Base-by-base conservation (phyloP, 2,329 filamentous ascomycete species). In the Aphanoascus verrucosus region DNA sequence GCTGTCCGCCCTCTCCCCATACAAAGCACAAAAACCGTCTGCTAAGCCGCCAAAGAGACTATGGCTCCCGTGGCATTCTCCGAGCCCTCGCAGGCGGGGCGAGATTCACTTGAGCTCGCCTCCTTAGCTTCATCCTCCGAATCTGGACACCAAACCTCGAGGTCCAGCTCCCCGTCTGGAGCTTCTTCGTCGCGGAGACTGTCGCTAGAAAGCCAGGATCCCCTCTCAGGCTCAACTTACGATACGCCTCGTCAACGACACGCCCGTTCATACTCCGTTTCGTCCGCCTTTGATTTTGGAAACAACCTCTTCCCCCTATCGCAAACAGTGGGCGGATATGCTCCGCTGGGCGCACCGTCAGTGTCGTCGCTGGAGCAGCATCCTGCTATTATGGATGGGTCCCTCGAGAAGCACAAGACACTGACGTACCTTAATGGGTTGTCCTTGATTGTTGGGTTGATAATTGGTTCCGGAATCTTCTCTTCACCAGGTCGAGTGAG, bases 381-480 rank as follows among this genome's bases (percentile, higher is more conserved):
- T 57, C 77, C 77, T 49, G 80, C 79, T 14, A 64, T 85, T 19
- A 80, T 81, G n/a, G 86, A 85, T 56, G 84, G 80, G n/a, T 88
- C 85, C 40, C 71, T 97, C 59, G 93, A 98, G 75, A 93, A 88
- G 68, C 85, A 94, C 74, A 98, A 98, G 74, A 94, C 87, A 12
- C 72, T 98, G 69, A 97, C 93, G 28, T 97, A 91, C 65, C 67
- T 97, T 45, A 98, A 98, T 68, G 93, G 93, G 0, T 70, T 98
- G 55, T 94, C 88, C 20, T 75, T 98, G 55, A 86, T 98, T 48
- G 80, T 97, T 47, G 91, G 93, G 1, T 72, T 98, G 58, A 94
- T 97, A 61, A 97, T 98, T 64, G 93, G 93, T 2, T 94, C 88
- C 20, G 93, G 91, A 12, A 96, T 98, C 64, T 98, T 97, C 71